Base-by-base conservation (phyloP, 2,329 filamentous ascomycete genomes). In the Helicocarpus griseus region DNA sequence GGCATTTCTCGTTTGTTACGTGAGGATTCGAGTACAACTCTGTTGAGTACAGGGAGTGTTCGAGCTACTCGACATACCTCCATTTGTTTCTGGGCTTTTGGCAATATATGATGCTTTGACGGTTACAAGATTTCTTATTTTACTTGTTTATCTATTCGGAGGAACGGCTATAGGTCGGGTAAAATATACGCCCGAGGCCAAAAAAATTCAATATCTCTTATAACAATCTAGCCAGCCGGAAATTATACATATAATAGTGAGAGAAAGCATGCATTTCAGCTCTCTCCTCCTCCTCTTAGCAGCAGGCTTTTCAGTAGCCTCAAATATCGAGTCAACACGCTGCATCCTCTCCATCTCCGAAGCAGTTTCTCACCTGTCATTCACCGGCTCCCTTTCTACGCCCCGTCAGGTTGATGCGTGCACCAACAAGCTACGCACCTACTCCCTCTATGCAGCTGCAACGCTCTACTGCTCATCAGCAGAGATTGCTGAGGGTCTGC, bases 401-500 rank as follows among this genome's bases (percentile, higher is more conserved):
- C 58, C 58, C 1, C 41, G 55, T 38, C 63, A 61, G 56, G 54
- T 57, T n/a, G 56, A 58, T 1, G 54, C 60, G 33, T 71, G 69
- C 48, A 63, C 59, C 19, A 69, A 70, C 52, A 50, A 58, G 0
- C 54, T 68, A 1, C 53, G 60, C 26, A 65, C 68, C 1, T 57
- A 57, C 2, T 71, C 68, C 1, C 64, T 68, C 11, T 71, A 69
- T 50, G 67, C 67, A 2, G 60, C 67, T 1, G 61, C 63, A 1
- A 61, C 65, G 3, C 21, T 62, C 1, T 67, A 67, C 48, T 71
- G 68, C 41, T 46, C 50, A 14, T 26, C 48, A 7, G 29, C 40
- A 5, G 55, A 66, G 2, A 53, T 51, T 1, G 61, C 63, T 17
- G 61, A 53, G 4, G 58, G 65, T 19, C 53, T 56, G 4, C 62